Evolutionary conservation across 1,284 basidiomycete species (phyloP), one percentile per base, ranked within the genome.

Genomic region (Cystobasidium slooffiae): DNA sequence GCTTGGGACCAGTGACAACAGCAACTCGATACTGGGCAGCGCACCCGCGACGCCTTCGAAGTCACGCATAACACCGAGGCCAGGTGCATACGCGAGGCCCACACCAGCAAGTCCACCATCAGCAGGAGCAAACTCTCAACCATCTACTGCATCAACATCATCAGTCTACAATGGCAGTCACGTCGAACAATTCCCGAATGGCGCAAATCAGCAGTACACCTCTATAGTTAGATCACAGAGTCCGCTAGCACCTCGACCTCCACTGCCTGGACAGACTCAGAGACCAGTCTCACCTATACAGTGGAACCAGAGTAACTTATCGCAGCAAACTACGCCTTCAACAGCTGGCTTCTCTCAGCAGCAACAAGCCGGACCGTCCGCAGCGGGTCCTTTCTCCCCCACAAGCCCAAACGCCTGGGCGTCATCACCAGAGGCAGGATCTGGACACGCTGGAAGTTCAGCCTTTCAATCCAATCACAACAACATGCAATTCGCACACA

Each of bases 41-140:
- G 59, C 70, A 5, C 70, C 70, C 16, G 70, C 70, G 41, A 73
- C 70, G 37, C 70, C 70, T 4, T 73, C 70, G 24, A 73, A 73
- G 58, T 70, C 68, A 24, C 68, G 68, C 56, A 46, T 70, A 24
- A 61, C 44, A 24, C 58, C 62, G 31, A 49, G 70, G 37, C 70
- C 63, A 43, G 39, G 51, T 43, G 62, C 68, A 4, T 70, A 62
- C 47, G 43, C 24, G 41, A 65, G 70, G 22, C 70, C 70, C 8
- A 41, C 44, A 12, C 44, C 44, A 8, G 31, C 43, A 14, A 63
- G 61, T 63, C 61, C 61, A 8, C 16, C 58, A 44, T n/a, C 24
- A 55, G 47, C 49, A 20, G 41, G 10, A 46, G 59, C 47, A 53
- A 41, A 31, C 37, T 8, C 6, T 3, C 31, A 24, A 24, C 31